Base-by-base conservation (phyloP, 2,329 filamentous ascomycete species). In the Aspergillus sclerotialis region DNA sequence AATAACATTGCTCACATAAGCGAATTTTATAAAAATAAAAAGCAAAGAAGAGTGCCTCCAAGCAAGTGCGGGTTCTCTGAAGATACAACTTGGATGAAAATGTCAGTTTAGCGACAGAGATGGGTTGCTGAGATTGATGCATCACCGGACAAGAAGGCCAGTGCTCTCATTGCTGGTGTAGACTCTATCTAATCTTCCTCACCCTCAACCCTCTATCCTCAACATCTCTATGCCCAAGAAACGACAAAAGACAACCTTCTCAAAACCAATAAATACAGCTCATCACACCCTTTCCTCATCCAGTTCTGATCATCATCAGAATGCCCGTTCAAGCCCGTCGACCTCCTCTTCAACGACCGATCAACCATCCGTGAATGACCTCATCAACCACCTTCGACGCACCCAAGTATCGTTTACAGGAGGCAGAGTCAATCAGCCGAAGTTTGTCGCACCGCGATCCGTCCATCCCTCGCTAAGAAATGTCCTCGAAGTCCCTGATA, bases 201-300 rank as follows among this genome's bases (percentile, higher is more conserved):
- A n/a, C 32, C 35, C 21, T 21, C 32, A n/a, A 29, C 32, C 16
- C 13, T 13, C 29, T 17, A 18, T 32, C 15, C 31, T 17, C 35
- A 34, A 38, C 24, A 35, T 36, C 46, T 47, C 45, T 52, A 70
- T 70, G 67, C 65, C 67, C 48, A 70, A 68, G 54, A 70, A 69
- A 49, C 58, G 65, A 49, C 56, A 57, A 34, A 60, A 57, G 26
- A 42, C 48, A 16, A 44, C 58, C 14, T 54, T 56, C 32, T 46
- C 55, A 30, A 70, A 69, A 38, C 65, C 67, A 21, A 48, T 47
- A 23, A 60, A 46, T 30, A 58, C 59, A 12, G 54, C 56, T 27
- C 66, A 68, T 40, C 64, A 59, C 30, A 58, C 62, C 4, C 50
- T 65, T 19, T 42, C 42, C 13, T 53, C 57, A 3, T 61, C 55